Conservation (phyloP, 139 green algal genomes). For the Chlorella sorokiniana region DNA sequence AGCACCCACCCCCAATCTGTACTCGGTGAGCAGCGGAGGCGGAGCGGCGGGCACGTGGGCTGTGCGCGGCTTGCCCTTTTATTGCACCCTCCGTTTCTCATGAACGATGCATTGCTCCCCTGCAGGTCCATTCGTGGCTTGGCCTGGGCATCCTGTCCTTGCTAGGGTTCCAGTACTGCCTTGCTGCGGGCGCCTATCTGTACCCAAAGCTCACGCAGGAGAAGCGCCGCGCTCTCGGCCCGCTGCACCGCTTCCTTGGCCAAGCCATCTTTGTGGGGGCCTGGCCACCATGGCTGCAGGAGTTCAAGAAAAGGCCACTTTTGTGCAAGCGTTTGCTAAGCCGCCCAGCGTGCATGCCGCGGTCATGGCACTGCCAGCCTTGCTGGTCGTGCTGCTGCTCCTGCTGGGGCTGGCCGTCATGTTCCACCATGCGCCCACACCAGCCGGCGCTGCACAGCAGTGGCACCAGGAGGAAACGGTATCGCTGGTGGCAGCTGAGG, state of each 20-base stretch:
- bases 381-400: slow-evolving; percentile 45
- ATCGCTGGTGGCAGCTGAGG: background rate
- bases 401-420: slow-evolving; percentile 40
- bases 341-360: slow-evolving; percentile 23
- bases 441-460: background rate
- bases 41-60: background rate
- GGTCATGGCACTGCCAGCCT: slow-evolving; percentile 43
- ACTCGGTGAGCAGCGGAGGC: background rate
- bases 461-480: background rate
- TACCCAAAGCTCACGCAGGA: slow-evolving; percentile 39
- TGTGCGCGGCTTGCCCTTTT: background rate
- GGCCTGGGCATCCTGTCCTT: slow-evolving; percentile 43
- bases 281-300: slow-evolving; percentile 53
- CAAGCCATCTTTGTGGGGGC: slow-evolving; percentile 31
- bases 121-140: slow-evolving; percentile 50
- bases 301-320: slow-evolving; percentile 70
- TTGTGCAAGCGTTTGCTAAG: slow-evolving; percentile 55
- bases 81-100: no score
- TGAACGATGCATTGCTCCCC: no score
- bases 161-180: slow-evolving; percentile 38
- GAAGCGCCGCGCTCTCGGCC: slow-evolving; percentile 22
- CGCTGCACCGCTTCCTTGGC: slow-evolving; percentile 52
- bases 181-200: slow-evolving; percentile 37
- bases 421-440: slow-evolving; percentile 37
- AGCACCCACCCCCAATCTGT: slow-evolving; percentile 66